These are phyloP conservation scores for Coemansia sp. DNA, from an alignment of 192 early-diverging fungal genomes.

Conservation along the genomic window DNA sequence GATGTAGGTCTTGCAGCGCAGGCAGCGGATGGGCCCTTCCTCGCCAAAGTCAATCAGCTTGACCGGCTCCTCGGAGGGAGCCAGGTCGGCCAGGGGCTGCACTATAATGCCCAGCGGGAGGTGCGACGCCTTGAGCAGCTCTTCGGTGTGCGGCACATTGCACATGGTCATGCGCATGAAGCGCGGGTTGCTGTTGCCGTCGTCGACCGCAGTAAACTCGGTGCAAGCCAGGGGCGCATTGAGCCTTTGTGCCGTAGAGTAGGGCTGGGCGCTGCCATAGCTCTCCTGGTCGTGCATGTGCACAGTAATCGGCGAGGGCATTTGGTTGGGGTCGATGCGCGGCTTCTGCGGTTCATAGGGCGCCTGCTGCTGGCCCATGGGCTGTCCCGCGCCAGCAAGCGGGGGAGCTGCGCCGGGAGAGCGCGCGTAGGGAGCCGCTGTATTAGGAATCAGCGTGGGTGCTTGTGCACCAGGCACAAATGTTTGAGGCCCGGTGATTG, in stretches of 20 bases:
- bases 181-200: conserved; percentile 91
- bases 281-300: conserved; percentile 80
- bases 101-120: conserved; percentile 88
- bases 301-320: conserved; percentile 87
- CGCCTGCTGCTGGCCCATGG: conserved; percentile 40
- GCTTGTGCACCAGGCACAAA: conserved; percentile 51
- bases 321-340: conserved; percentile 93
- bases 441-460: conserved; percentile 26
- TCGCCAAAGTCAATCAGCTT: conserved; percentile 84
- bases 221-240: conserved; percentile 82
- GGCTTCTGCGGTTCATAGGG: conserved; percentile 53
- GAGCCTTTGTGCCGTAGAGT: conserved; percentile 70
- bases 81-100: conserved; percentile 89
- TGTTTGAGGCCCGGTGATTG: conserved; percentile 37
- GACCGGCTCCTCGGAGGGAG: conserved; percentile 77
- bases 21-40: conserved; percentile 86
- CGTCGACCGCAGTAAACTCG: conserved; percentile 81
- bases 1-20: conserved; percentile 92
- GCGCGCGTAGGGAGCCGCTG: conserved; percentile 25
- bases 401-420: conserved; percentile 17
- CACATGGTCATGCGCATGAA: conserved; percentile 91
- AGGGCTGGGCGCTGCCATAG: conserved; percentile 65
- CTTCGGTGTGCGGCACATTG: conserved; percentile 82
- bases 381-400: conserved; percentile 14
- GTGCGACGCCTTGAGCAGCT: conserved; percentile 75